Base-by-base conservation (phyloP, 2,329 filamentous ascomycete genomes). In the Sphaceloma murrayae region DNA sequence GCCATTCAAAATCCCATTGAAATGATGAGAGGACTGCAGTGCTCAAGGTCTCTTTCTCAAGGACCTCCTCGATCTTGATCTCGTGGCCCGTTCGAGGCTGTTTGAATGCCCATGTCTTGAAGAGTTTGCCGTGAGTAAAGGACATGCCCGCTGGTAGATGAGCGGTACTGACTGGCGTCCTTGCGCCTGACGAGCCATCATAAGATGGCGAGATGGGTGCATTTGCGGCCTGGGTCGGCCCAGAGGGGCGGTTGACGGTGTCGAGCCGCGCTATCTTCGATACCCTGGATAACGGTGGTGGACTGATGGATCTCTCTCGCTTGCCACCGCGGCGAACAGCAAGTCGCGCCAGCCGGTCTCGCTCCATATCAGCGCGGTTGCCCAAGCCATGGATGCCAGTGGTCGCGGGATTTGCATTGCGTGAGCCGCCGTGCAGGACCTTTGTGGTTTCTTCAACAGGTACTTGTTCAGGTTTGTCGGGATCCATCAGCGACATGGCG, bases 311-410 rank as follows among this genome's bases (percentile, higher is more conserved):
- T 6, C 62, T 58, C 58, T 75, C 73, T 26, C 77, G 73, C 60
- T 88, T 84, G 4, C 21, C 17, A 6, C 14, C 39, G 19, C 4
- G 7, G 32, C 71, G 66, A 26, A 68, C 70, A 29, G 65, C 70
- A 14, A 78, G 61, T 52, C 88, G 74, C 16, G 77, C 79, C 10
- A 94, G 71, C 30, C 89, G 78, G 58, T 93, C 86, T 54, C 79
- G 70, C 60, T 95, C 89, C 85, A 94, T 91, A 43, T 77, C 74
- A 61, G 80, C 85, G 26, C 88, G 75, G 64, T 94, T n/a, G n/a
- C n/a, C n/a, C n/a, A n/a, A n/a, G n/a, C n/a, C n/a, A n/a, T n/a
- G n/a, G n/a, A n/a, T n/a, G n/a, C n/a, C n/a, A n/a, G n/a, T n/a
- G n/a, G n/a, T n/a, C n/a, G n/a, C n/a, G n/a, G n/a, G n/a, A n/a